A percentile compares a stretch with the other conserved stretches of the same genome.
Evolutionary conservation across 257 asterid species (phyloP).

Genomic region (Salvia splendens): DNA sequence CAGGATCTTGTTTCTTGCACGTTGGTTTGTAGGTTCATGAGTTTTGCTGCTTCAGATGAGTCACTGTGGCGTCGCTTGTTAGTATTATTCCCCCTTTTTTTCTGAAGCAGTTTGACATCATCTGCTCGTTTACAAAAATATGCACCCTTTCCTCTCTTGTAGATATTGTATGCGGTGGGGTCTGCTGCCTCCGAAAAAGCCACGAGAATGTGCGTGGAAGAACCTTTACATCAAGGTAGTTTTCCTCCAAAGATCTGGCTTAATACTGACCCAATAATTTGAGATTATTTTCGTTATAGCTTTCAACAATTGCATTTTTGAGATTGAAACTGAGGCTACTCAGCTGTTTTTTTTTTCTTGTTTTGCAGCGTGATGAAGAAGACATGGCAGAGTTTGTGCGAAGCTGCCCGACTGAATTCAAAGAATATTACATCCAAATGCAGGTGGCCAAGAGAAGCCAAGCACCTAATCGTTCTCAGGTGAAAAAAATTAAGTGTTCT

Average conservation of each 20-base stretch:
- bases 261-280: not conserved
- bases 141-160: conserved; percentile 27
- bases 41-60: conserved; percentile 75
- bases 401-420: conserved; percentile 74
- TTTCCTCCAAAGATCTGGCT: conserved; percentile 5
- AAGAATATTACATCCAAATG: conserved; percentile 96
- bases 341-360: not conserved
- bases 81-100: conserved; percentile 38
- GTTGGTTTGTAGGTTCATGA: conserved; percentile 73
- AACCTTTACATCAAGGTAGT: conserved; percentile 54
- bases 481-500: conserved; percentile 33
- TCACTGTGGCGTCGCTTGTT: conserved; percentile 86
- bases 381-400: conserved; percentile 80
- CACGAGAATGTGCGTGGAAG: conserved; percentile 95
- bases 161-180: conserved; percentile 93
- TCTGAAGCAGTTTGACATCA: not conserved
- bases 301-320: conserved; percentile 7
- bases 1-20: conserved; percentile 88
- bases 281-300: not conserved
- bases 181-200: conserved; percentile 65
- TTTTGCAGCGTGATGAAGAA: conserved; percentile 83
- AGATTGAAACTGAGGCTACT: conserved; percentile 11
- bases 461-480: conserved; percentile 92
- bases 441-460: conserved; percentile 98
- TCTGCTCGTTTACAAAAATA: not conserved